These are phyloP conservation scores for Phytophthora niederhauseri DNA, from an alignment of 352 stramenopile species.

Conservation along the genomic window DNA sequence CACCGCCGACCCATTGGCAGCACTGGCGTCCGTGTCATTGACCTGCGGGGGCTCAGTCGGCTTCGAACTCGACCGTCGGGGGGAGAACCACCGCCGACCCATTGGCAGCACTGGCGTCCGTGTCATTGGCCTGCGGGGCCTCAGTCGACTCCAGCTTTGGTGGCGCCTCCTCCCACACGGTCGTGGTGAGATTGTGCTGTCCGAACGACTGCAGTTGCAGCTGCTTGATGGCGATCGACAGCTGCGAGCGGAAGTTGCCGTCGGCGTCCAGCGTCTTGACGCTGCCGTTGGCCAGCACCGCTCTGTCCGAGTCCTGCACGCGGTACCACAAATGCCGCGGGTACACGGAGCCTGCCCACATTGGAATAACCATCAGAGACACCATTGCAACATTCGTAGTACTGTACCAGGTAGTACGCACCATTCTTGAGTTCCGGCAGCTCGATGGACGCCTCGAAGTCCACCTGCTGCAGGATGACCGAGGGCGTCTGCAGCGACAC, in stretches of 20 bases:
- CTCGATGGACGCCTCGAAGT: slow-evolving; percentile 69
- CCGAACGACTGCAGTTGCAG: slow-evolving; percentile 52
- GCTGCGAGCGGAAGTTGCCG: slow-evolving; percentile 65
- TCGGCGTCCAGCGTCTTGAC: slow-evolving; percentile 67
- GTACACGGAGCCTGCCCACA: slow-evolving; percentile 65
- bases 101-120: slow-evolving; percentile 36
- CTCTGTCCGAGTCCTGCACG: slow-evolving; percentile 56
- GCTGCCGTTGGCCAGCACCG: slow-evolving; percentile 61
- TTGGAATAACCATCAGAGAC: not conserved
- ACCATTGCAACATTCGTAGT: not conserved
- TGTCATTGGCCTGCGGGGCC: slow-evolving; percentile 18
- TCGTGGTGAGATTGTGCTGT: slow-evolving; percentile 62
- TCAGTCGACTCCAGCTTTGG: slow-evolving; percentile 4
- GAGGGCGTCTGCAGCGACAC: slow-evolving; percentile 47
- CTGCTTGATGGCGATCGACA: slow-evolving; percentile 49
- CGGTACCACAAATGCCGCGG: slow-evolving; percentile 59
- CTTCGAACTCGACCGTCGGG: slow-evolving; percentile 24
- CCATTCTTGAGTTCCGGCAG: slow-evolving; percentile 80
- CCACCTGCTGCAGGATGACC: slow-evolving; percentile 76
- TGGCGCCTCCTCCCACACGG: slow-evolving; percentile 36
- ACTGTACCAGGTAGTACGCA: slow-evolving; percentile 20
- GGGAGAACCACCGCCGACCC: slow-evolving; percentile 39
- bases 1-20: slow-evolving; percentile 39
- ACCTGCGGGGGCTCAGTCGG: not conserved
- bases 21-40: slow-evolving; percentile 33